Conservation (phyloP, 331 rosid species). For the Acacia pycnantha region DNA sequence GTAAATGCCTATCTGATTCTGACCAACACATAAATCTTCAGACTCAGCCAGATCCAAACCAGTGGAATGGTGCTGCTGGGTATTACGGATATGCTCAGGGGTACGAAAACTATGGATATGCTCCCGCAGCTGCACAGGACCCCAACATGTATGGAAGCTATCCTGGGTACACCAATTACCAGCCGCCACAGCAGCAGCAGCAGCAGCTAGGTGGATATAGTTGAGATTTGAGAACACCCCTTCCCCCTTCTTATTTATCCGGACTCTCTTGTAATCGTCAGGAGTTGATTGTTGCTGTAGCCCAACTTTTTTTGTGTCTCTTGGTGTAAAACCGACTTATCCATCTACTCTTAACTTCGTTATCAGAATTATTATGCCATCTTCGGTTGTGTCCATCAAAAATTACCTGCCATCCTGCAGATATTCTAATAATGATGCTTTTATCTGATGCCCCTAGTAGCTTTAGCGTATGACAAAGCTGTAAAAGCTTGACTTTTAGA, state of each 20-base stretch:
- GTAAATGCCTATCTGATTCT: not conserved
- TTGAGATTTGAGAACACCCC: conserved; percentile 16
- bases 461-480: not conserved
- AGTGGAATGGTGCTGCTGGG: conserved; percentile 59
- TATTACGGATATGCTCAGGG: conserved; percentile 80
- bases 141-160: conserved; percentile 83
- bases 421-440: conserved; percentile 6
- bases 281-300: not conserved
- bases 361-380: conserved; percentile 8
- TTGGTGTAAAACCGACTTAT: conserved; percentile 1
- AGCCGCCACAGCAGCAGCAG: conserved; percentile 73
- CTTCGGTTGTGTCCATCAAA: conserved; percentile 18
- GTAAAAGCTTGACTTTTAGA: not conserved
- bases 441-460: not conserved
- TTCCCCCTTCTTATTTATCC: not conserved
- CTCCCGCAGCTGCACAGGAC: conserved; percentile 77
- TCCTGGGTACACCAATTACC: conserved; percentile 76
- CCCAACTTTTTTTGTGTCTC: not conserved
- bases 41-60: conserved; percentile 69
- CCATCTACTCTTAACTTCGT: not conserved
- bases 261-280: not conserved
- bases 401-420: conserved; percentile 27
- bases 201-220: conserved; percentile 81
- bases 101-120: conserved; percentile 79
- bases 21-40: conserved; percentile 22